Conservation (phyloP, 176 grass and related monocot species). For the Juncus inflexus region DNA sequence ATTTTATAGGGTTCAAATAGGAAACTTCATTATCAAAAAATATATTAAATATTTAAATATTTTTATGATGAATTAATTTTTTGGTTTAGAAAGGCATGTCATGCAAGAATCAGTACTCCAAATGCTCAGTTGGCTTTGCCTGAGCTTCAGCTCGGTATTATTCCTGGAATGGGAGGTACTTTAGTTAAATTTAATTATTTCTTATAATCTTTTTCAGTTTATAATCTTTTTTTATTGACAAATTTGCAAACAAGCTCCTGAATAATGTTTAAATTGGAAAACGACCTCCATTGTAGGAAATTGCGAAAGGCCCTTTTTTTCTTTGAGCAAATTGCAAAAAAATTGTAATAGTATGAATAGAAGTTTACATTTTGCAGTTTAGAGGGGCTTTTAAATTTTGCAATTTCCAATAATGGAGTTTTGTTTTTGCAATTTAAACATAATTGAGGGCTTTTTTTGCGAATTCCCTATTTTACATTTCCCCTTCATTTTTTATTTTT, state of each 20-base stretch:
- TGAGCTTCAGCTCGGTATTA: conserved; percentile 79
- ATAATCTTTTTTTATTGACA: conserved; percentile 8
- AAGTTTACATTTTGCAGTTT: too few species aligned
- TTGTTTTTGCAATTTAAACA: too few species aligned
- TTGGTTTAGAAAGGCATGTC: conserved; percentile 54
- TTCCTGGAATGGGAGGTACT: conserved; percentile 92
- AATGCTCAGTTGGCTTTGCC: conserved; percentile 73
- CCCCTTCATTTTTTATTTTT: too few species aligned
- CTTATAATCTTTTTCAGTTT: neutral
- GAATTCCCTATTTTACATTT: too few species aligned
- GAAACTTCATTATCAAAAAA: conserved; percentile 6
- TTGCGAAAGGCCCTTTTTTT: too few species aligned
- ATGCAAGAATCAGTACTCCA: conserved; percentile 61
- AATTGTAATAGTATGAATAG: too few species aligned
- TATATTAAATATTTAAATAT: neutral
- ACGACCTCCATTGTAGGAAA: too few species aligned
- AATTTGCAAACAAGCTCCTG: neutral
- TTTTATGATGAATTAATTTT: conserved; percentile 6
- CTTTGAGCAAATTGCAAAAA: too few species aligned
- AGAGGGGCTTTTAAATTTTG: too few species aligned
- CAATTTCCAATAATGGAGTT: too few species aligned
- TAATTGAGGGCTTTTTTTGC: too few species aligned
- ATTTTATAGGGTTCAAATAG: neutral
- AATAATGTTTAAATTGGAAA: too few species aligned
- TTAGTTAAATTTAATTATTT: neutral